Conservation (phyloP, 805 yeast genomes). For the Yarrowia divulgata region DNA sequence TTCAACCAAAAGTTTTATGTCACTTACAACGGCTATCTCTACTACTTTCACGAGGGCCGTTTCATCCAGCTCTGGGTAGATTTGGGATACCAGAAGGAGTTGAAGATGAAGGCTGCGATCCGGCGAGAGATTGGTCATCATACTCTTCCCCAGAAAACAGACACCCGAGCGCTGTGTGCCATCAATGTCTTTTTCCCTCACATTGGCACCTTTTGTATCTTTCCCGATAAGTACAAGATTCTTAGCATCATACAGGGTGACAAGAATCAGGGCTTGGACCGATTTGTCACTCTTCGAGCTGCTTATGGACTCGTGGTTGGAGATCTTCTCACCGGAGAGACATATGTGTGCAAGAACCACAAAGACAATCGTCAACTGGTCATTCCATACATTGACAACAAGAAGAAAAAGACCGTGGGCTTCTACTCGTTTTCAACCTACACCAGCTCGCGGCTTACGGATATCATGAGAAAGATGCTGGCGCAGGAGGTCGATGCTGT, state of each 20-base stretch:
- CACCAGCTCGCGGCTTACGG: not conserved
- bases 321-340: not conserved
- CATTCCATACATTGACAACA: not conserved
- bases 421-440: not conserved
- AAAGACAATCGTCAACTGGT: not conserved
- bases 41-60: not conserved
- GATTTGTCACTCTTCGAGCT: not conserved
- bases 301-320: not conserved
- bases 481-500: not conserved
- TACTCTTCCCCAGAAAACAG: not conserved
- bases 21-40: constrained; percentile 2
- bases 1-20: not conserved
- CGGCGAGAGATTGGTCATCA: not conserved
- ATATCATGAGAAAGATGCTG: not conserved
- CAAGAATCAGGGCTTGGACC: not conserved
- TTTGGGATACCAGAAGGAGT: not conserved
- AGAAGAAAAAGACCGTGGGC: not conserved
- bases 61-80: not conserved
- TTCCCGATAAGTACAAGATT: not conserved
- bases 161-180: not conserved
- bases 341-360: constrained; percentile 3
- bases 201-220: not conserved
- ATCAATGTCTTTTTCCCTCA: not conserved
- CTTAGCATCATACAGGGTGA: not conserved
- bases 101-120: not conserved